Evolutionary conservation across 257 asterid species (phyloP).

Genomic region (Salvia rosmarinus): DNA sequence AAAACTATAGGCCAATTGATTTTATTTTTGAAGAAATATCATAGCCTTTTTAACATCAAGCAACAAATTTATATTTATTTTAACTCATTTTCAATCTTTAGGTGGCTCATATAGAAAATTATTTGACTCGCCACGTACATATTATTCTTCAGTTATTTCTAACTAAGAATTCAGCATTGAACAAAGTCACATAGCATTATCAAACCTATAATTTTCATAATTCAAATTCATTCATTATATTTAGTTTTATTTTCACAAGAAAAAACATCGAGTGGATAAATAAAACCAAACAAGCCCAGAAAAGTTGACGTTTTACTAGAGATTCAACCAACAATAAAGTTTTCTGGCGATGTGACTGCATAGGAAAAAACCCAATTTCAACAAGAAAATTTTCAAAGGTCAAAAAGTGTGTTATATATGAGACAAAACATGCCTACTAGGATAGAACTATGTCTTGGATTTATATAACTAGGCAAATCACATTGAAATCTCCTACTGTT

Average conservation of each 20-base stretch:
- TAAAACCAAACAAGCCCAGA: neutral
- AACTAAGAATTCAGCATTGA: too few species aligned
- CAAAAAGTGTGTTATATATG: constrained; percentile 38
- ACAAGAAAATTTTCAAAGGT: constrained; percentile 36
- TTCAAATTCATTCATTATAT: neutral
- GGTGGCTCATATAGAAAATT: neutral
- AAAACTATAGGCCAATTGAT: neutral
- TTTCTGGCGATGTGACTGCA: constrained; percentile 13
- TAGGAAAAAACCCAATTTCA: constrained; percentile 23
- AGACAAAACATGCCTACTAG: constrained; percentile 46
- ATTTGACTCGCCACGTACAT: neutral
- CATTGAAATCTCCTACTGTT: too few species aligned
- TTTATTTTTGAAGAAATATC: too few species aligned
- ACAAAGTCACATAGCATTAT: too few species aligned
- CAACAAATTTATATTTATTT: neutral
- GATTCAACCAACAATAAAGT: neutral
- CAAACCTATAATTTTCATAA: neutral
- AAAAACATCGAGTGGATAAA: neutral
- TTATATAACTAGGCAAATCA: constrained; percentile 36
- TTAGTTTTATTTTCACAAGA: neutral
- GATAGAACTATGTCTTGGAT: constrained; percentile 34
- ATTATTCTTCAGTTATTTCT: neutral
- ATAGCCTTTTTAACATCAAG: neutral
- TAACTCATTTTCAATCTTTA: neutral
- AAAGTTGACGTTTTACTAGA: neutral